Evolutionary conservation across 352 stramenopile species (phyloP), one percentile per base, ranked within the genome.

Genomic region (Phytophthora sp.): DNA sequence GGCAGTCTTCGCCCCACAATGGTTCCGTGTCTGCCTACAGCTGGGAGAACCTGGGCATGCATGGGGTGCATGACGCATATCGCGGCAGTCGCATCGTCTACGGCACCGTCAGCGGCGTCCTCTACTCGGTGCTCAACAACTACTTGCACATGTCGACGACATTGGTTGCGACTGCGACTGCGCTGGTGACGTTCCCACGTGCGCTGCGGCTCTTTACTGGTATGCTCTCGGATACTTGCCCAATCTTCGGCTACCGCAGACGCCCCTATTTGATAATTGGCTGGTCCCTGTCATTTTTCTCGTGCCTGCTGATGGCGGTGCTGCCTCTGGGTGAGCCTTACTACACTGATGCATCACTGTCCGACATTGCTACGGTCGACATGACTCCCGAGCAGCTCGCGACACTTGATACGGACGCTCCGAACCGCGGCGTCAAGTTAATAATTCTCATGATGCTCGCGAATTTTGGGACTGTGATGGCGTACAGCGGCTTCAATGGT

Each of bases 261-360:
- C 88, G 87, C n/a, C 81, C 87, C 21, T 96, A 96, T 62, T 82
- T 95, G 69, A 73, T 90, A n/a, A 48, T 90, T 27, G 87, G 87
- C 5, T 87, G 77, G 78, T 44, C n/a, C 8, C 11, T 84, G 35
- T 62, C 61, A 7, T 77, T 76, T 57, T 24, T 69, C n/a, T 62
- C 55, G 30, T 77, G 76, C 26, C 30, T 82, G 12, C 26, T 80
- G 27, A 83, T 84, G 77, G 77, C 74, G 5, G 71, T 53, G 8
- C 23, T 79, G 15, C 74, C 77, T 2, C 42, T 87, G 1, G 72
- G 70, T 1, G 69, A 83, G 0, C 77, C 77, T 17, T 87, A 84
- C 46, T 87, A 81, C 63, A 37, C 26, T 0, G 66, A 79, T 43
- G 5, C 54, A 23, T 58, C 67, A 17, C 37, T 81, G 15, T 45